Percentiles rank a stretch among this genome's conserved stretches.
Evolutionary conservation across 140 eudicot genomes (phyloP).

Genomic region (Anethum foeniculum): DNA sequence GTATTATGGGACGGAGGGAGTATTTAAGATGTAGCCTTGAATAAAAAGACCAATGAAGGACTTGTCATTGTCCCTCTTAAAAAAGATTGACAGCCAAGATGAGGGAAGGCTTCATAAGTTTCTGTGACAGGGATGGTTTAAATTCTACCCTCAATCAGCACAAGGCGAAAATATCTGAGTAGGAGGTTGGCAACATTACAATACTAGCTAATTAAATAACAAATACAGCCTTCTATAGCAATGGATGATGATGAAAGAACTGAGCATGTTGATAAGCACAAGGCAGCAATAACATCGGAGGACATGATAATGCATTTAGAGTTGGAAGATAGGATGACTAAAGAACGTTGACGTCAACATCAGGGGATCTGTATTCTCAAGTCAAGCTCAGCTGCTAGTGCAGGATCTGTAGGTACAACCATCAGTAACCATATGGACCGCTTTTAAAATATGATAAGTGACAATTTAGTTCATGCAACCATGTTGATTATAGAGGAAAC

Average conservation of each 20-base stretch:
- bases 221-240: background rate
- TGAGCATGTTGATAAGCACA: background rate
- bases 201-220: constrained; percentile 3
- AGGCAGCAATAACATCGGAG: constrained; percentile 42
- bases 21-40: no score
- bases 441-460: background rate
- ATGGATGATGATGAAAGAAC: background rate
- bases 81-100: constrained; percentile 29
- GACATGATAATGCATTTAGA: constrained; percentile 84
- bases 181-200: background rate
- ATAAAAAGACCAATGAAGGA: background rate
- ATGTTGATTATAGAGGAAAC: background rate
- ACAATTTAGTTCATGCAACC: background rate
- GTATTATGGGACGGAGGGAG: no score
- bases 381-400: background rate
- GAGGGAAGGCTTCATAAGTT: constrained; percentile 50
- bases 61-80: constrained; percentile 48
- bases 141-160: constrained; percentile 72
- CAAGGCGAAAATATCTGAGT: background rate
- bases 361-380: background rate
- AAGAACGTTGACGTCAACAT: background rate
- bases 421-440: background rate
- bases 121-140: constrained; percentile 59
- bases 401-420: background rate
- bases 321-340: constrained; percentile 48